Base-by-base conservation (phyloP, 352 stramenopile genomes). In the Globisporangium paddicum region DNA sequence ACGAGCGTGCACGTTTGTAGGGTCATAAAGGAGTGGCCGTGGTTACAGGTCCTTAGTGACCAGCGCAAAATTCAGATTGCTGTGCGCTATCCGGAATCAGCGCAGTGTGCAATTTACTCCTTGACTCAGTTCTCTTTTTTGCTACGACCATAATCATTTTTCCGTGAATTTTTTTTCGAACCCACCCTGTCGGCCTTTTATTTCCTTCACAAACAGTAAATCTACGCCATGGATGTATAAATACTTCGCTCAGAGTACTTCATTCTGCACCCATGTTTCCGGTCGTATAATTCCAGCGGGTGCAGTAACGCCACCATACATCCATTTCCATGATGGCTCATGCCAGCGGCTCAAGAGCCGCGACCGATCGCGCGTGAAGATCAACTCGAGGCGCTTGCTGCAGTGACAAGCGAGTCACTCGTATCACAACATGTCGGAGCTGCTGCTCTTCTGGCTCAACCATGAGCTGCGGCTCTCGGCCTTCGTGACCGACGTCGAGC, bases 401-500 rank as follows among this genome's bases (percentile, higher is more conserved):
- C n/a, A 18, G 25, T 38, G 46, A 52, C 26, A 52, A 37, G 46
- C 26, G 46, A 52, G 7, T 16, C 21, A 35, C 8, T 3, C n/a
- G n/a, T n/a, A 11, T 21, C 4, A 51, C 6, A 6, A 4, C 41
- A 94, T 94, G 84, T 79, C 84, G 61, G 73, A 88, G 2, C 67
- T 94, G 52, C 72, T 96, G 45, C 62, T 93, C 30, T 64, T 73
- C 26, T 96, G 87, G 87, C 62, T 96, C 61, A 93, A 95, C 68
- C 71, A 92, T 56, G 83, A 95, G 37, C 64, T 93, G 59, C 69
- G 79, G 60, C 81, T 96, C 48, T 91, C 80, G 40, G 63, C 59
- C 25, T 62, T 66, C 63, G 72, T 92, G 50, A 80, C 71, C 7
- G 47, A 92, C 58, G 55, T 95, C 35, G 87, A 93, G 48, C 44